phyloP scores from a whole-genome alignment of 345 rosid species.

The Fremontodendron californicum region DNA sequence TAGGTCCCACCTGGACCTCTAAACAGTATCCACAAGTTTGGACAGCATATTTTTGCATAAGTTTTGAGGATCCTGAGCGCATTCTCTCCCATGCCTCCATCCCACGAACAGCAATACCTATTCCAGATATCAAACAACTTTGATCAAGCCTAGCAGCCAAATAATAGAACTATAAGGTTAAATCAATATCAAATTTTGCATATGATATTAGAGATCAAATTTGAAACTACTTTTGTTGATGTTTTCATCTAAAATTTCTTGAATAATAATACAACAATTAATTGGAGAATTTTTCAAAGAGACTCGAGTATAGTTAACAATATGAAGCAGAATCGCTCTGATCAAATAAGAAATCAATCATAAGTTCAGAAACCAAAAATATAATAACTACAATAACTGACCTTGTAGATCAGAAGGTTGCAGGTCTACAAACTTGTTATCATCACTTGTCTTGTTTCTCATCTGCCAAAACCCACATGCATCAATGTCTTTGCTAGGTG shows the following conservation, averaged over 20 bases:
- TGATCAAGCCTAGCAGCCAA: not conserved
- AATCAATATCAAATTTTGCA: not conserved
- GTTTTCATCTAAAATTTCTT: not conserved
- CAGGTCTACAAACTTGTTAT: constrained; percentile 8
- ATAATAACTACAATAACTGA: constrained; percentile 9
- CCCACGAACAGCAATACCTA: constrained; percentile 32
- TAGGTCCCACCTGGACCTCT: constrained; percentile 49
- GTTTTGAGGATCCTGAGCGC: constrained; percentile 36
- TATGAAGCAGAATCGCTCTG: not conserved
- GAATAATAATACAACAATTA: not conserved
- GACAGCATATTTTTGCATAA: constrained; percentile 41
- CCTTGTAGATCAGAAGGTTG: constrained; percentile 28
- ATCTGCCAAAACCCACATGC: constrained; percentile 48
- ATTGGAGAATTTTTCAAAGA: not conserved
- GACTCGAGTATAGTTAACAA: not conserved
- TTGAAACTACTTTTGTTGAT: not conserved
- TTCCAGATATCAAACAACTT: not conserved
- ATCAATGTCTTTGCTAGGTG: constrained; percentile 31
- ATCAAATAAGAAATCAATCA: not conserved
- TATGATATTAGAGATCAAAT: not conserved
- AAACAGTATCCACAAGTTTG: constrained; percentile 51
- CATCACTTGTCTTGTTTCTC: constrained; percentile 18
- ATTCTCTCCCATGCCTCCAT: constrained; percentile 42
- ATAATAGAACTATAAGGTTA: not conserved
- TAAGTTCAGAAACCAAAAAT: not conserved